Evolutionary conservation across 352 stramenopile genomes (phyloP).

Genomic region (Pythium scleroteichum): DNA sequence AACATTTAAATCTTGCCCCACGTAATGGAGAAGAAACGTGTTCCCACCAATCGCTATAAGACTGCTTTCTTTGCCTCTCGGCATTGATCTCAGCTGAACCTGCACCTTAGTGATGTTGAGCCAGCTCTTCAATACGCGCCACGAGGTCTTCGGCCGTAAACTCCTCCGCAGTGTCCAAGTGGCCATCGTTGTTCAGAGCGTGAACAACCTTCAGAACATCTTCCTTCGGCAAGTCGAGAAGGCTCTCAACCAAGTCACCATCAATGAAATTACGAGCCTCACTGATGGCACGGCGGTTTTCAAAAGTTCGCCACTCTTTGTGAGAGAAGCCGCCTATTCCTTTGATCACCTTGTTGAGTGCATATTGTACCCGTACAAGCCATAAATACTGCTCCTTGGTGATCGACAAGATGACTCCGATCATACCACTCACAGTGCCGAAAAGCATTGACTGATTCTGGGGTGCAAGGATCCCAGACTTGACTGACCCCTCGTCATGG

Average conservation of each 20-base stretch:
- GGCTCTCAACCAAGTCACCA: slow-evolving; percentile 94
- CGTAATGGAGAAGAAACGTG: too few relatives aligned
- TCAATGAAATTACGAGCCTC: slow-evolving; percentile 95
- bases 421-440: slow-evolving; percentile 95
- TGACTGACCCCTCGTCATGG: slow-evolving; percentile 7
- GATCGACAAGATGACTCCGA: slow-evolving; percentile 92
- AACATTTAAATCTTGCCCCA: too few relatives aligned
- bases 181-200: slow-evolving; percentile 89
- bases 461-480: slow-evolving; percentile 12
- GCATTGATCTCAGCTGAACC: too few relatives aligned
- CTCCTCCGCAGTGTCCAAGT: slow-evolving; percentile 59
- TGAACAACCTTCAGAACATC: slow-evolving; percentile 92
- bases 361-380: slow-evolving; percentile 87
- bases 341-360: slow-evolving; percentile 88
- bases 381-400: slow-evolving; percentile 92
- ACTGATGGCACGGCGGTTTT: slow-evolving; percentile 82
- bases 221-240: slow-evolving; percentile 91
- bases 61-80: too few relatives aligned
- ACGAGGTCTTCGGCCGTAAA: slow-evolving; percentile 72
- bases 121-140: slow-evolving; percentile 73
- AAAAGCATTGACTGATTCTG: slow-evolving; percentile 87
- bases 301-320: slow-evolving; percentile 92
- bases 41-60: too few relatives aligned
- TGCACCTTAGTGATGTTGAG: slow-evolving; percentile 62
- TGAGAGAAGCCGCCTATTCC: slow-evolving; percentile 93